phyloP scores from a whole-genome alignment of 2,329 filamentous ascomycete genomes.

The Colletotrichum melonis region DNA sequence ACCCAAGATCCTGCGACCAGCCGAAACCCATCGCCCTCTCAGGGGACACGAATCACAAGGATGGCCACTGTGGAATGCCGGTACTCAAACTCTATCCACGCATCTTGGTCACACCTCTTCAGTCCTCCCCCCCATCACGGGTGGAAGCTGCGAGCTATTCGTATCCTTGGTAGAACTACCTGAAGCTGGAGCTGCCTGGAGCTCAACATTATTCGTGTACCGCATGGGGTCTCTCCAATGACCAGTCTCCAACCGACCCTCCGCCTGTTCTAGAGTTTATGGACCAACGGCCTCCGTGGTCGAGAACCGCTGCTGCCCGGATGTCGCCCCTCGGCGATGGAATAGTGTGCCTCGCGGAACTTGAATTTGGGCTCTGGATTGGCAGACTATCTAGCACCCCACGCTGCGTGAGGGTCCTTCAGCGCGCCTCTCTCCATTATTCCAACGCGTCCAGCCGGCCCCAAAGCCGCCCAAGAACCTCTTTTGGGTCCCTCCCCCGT shows the following conservation, averaged over 20 bases:
- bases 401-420: neutral
- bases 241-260: neutral
- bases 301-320: neutral
- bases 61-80: conserved; percentile 21
- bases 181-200: neutral
- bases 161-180: neutral
- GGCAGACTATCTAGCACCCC: neutral
- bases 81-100: conserved; percentile 24
- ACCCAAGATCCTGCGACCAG: conserved; percentile 2
- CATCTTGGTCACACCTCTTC: conserved; percentile 1
- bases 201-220: conserved; percentile 3
- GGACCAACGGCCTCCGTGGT: neutral
- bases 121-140: neutral
- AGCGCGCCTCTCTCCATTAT: neutral
- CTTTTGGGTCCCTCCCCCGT: conserved; percentile 8
- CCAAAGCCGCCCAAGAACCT: neutral
- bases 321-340: neutral
- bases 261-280: conserved; percentile 9
- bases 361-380: neutral
- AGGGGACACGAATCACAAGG: neutral
- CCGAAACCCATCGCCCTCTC: neutral
- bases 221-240: neutral
- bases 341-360: conserved; percentile 3
- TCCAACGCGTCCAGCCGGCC: neutral
- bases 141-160: neutral